Evolutionary conservation across 2,329 filamentous ascomycete species (phyloP), one percentile per base, ranked within the genome.

Genomic region (Calycina marina): DNA sequence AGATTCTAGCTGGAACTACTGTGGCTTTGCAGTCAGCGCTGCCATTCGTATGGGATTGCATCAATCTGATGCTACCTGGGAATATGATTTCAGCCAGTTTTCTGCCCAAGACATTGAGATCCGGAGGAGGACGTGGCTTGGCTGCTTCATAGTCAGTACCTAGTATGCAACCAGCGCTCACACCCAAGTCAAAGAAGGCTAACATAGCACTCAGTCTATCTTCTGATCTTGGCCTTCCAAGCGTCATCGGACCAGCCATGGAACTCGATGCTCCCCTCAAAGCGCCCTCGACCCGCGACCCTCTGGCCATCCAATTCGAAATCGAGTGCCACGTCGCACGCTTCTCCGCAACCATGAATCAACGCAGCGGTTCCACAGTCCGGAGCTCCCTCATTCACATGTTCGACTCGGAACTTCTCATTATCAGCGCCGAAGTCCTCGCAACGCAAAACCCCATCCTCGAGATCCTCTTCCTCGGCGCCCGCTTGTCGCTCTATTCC

Each of bases 1-100:
- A 6, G 31, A 33, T 22, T 20, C 25, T 14, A 28, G 25, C 13
- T 33, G 31, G 31, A 33, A 28, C 18, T 33, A 33, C 25, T 33
- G 31, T 14, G 31, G 31, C n/a, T 27, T 38, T 28, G 31, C 68
- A 14, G 18, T 32, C 11, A 32, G 22, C 14, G 30, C 30, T 12
- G 30, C 30, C 12, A 32, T 32, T 14, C 30, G 30, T 10, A 32
- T 32, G 30, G 30, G 30, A 24, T 14, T 32, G 5, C 30, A 32
- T 24, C 30, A 32, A 24, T 25, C 18, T 16, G 30, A 32, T 12
- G 18, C 30, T 6, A 32, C 30, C 4, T 32, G 18, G 13, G 30
- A 32, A 18, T 32, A 32, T 32, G 30, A 32, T 16, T 32, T 32
- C 20, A 25, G 18, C 14, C 30, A 32, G 15, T 32, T 32, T 12